These are phyloP conservation scores for Cladophialophora exuberans DNA, from an alignment of 2,329 filamentous ascomycete species.

Conservation along the genomic window DNA sequence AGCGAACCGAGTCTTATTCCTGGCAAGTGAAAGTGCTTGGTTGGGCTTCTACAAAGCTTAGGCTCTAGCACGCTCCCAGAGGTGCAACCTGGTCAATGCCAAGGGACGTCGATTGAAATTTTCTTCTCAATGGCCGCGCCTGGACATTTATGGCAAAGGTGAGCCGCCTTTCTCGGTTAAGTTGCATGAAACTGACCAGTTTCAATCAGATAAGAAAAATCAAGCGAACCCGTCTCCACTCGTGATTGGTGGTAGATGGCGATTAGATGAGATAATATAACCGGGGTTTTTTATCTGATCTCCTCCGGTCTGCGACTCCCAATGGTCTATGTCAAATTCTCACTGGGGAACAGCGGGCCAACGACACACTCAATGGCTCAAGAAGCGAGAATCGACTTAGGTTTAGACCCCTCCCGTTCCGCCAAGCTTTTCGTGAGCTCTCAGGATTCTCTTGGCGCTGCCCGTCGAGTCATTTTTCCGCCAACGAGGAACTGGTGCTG, in stretches of 20 bases:
- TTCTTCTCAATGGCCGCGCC: neutral
- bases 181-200: conserved; percentile 6
- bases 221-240: neutral
- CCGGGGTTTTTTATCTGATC: neutral
- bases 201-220: conserved; percentile 18
- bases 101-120: neutral
- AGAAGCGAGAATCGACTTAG: no score
- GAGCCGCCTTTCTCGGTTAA: no score
- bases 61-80: neutral
- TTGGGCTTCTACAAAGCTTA: neutral
- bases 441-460: no score
- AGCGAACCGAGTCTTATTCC: no score
- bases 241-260: conserved; percentile 11
- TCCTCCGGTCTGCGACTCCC: neutral
- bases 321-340: no score
- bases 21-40: neutral
- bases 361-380: no score
- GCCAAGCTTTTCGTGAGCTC: no score
- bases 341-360: no score
- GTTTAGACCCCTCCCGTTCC: no score
- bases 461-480: no score
- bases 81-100: neutral
- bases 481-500: no score
- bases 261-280: conserved; percentile 19
- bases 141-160: neutral